A percentile compares a stretch with the other conserved stretches of the same genome.
Conservation (phyloP, 805 yeast genomes). For the Lipomyces anomalus region DNA sequence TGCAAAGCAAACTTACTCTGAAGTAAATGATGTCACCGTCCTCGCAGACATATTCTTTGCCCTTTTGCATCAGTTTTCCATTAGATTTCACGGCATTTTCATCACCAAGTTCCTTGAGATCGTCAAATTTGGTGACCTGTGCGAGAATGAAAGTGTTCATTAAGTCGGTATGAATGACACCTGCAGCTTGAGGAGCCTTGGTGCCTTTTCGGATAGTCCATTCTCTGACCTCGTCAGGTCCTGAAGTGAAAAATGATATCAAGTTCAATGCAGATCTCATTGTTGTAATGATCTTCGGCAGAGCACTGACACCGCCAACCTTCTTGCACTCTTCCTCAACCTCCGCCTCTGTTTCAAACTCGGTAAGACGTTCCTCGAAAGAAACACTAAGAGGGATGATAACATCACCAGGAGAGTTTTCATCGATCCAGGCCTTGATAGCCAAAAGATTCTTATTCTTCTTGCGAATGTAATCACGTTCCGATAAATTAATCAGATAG, state of each 20-base stretch:
- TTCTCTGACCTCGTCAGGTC: conserved; percentile 94
- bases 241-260: conserved; percentile 93
- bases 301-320: conserved; percentile 67
- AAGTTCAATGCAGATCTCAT: conserved; percentile 85
- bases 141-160: conserved; percentile 94
- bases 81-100: conserved; percentile 77
- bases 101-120: conserved; percentile 68
- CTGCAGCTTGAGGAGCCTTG: conserved; percentile 98
- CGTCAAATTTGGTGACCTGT: conserved; percentile 80
- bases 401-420: conserved; percentile 79
- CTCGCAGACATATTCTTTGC: conserved; percentile 91
- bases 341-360: conserved; percentile 78
- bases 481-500: conserved; percentile 83
- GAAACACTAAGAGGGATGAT: conserved; percentile 91
- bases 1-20: conserved; percentile 42
- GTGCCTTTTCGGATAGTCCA: conserved; percentile 94
- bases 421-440: conserved; percentile 88
- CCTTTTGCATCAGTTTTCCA: conserved; percentile 86
- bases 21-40: conserved; percentile 90
- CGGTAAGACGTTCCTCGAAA: conserved; percentile 85
- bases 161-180: conserved; percentile 93
- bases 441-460: conserved; percentile 77
- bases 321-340: conserved; percentile 69
- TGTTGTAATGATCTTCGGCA: conserved; percentile 77
- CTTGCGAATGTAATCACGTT: conserved; percentile 79